Percentiles rank a stretch among this genome's conserved stretches.
phyloP scores from a whole-genome alignment of 345 rosid species.

The Streptanthus diversifolius region DNA sequence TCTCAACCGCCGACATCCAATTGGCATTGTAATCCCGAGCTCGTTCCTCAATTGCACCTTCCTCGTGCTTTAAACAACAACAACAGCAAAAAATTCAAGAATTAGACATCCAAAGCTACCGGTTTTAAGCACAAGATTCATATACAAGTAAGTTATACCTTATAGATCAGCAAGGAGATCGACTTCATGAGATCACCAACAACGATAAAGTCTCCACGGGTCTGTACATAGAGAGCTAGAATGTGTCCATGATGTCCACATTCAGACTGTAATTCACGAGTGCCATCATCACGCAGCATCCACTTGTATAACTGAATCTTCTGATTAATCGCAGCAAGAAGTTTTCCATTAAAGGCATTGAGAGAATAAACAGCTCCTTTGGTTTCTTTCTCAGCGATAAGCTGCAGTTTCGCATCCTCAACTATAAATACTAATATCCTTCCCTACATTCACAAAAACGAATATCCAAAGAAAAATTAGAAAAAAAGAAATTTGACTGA shows the following conservation, averaged over 20 bases:
- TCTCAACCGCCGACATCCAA: conserved; percentile 98
- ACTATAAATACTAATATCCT: conserved; percentile 83
- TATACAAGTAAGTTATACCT: conserved; percentile 38
- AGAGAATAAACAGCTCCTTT: conserved; percentile 93
- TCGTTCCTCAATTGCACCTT: conserved; percentile 92
- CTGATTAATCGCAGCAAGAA: conserved; percentile 94
- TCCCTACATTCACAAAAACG: conserved; percentile 47
- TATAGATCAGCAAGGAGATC: conserved; percentile 85
- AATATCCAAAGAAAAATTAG: not conserved
- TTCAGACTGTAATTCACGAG: conserved; percentile 86
- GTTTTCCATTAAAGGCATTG: conserved; percentile 89
- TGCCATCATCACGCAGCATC: conserved; percentile 93
- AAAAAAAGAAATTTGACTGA: not conserved
- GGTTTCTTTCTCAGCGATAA: conserved; percentile 92
- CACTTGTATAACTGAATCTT: conserved; percentile 92
- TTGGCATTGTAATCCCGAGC: conserved; percentile 95
- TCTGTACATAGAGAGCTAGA: conserved; percentile 88
- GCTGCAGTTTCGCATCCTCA: conserved; percentile 87
- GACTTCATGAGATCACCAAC: conserved; percentile 99
- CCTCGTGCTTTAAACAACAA: conserved; percentile 61
- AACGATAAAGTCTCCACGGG: conserved; percentile 96
- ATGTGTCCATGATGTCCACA: conserved; percentile 97
- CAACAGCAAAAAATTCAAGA: not conserved
- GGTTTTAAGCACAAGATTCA: not conserved
- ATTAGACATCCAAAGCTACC: conserved; percentile 4